These are phyloP conservation scores for Mucor lusitanicus DNA, from an alignment of 371 early-diverging fungal genomes.

Conservation along the genomic window DNA sequence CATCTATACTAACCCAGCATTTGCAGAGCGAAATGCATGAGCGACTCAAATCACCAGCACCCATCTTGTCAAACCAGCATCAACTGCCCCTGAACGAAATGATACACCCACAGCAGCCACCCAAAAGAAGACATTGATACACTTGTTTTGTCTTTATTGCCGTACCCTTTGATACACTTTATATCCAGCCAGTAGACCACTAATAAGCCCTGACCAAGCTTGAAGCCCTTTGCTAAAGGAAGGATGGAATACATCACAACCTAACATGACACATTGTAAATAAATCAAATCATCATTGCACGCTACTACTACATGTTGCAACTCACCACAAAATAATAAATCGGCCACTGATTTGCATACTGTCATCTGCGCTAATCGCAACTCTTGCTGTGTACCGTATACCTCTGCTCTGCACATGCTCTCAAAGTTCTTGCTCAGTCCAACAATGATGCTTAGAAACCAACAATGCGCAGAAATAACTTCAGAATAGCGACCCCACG, in stretches of 20 bases:
- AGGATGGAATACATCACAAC: slow-evolving; percentile 65
- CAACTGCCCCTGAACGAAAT: slow-evolving; percentile 6
- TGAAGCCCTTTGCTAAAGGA: slow-evolving; percentile 68
- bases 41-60: slow-evolving; percentile 15
- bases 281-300: background rate
- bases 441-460: slow-evolving; percentile 50
- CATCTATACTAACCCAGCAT: background rate
- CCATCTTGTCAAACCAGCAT: slow-evolving; percentile 4
- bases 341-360: slow-evolving; percentile 54
- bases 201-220: slow-evolving; percentile 63
- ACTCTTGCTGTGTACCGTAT: background rate
- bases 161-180: background rate
- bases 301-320: background rate
- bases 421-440: slow-evolving; percentile 25
- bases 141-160: background rate
- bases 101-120: slow-evolving; percentile 2
- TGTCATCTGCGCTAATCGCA: slow-evolving; percentile 47
- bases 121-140: background rate
- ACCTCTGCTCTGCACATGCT: background rate
- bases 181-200: slow-evolving; percentile 54
- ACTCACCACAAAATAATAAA: slow-evolving; percentile 63
- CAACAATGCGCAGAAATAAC: slow-evolving; percentile 54
- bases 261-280: slow-evolving; percentile 31
- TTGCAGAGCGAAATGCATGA: slow-evolving; percentile 25
- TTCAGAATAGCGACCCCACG: slow-evolving; percentile 47